Evolutionary conservation across 805 yeast genomes (phyloP).

Genomic region (Priceomyces fermenticarens): DNA sequence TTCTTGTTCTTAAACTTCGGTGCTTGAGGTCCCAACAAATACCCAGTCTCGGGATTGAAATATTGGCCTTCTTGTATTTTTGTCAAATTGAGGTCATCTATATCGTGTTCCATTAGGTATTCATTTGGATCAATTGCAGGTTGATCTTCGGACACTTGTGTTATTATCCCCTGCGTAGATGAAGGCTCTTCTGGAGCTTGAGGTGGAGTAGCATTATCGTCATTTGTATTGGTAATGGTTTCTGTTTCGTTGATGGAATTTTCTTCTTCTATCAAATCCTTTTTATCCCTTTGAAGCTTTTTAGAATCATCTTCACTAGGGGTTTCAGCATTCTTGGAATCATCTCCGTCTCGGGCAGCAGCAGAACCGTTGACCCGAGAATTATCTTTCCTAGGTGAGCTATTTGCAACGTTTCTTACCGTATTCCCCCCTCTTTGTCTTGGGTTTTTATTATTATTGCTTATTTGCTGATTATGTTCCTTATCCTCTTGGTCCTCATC

Average conservation of each 20-base stretch:
- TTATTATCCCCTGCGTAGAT: background rate
- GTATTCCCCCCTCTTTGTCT: background rate
- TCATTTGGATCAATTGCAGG: conserved; percentile 5
- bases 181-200: conserved; percentile 2
- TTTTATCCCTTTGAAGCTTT: conserved; percentile 13
- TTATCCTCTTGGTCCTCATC: conserved; percentile 30
- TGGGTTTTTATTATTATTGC: conserved; percentile 2
- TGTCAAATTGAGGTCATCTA: conserved; percentile 45
- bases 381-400: background rate
- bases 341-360: background rate
- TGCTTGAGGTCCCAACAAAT: conserved; percentile 57
- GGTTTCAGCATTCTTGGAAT: conserved; percentile 3
- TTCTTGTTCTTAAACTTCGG: conserved; percentile 59
- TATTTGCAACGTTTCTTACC: background rate
- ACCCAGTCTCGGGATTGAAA: conserved; percentile 58
- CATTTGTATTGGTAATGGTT: conserved; percentile 38
- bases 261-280: conserved; percentile 33
- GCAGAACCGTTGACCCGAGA: background rate
- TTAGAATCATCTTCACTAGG: conserved; percentile 6
- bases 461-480: conserved; percentile 17
- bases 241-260: conserved; percentile 40
- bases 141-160: conserved; percentile 5
- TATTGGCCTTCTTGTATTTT: conserved; percentile 71
- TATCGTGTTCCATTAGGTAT: conserved; percentile 1
- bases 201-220: conserved; percentile 19